Conservation (phyloP, 768 basidiomycete genomes). For the Mycena crocata region DNA sequence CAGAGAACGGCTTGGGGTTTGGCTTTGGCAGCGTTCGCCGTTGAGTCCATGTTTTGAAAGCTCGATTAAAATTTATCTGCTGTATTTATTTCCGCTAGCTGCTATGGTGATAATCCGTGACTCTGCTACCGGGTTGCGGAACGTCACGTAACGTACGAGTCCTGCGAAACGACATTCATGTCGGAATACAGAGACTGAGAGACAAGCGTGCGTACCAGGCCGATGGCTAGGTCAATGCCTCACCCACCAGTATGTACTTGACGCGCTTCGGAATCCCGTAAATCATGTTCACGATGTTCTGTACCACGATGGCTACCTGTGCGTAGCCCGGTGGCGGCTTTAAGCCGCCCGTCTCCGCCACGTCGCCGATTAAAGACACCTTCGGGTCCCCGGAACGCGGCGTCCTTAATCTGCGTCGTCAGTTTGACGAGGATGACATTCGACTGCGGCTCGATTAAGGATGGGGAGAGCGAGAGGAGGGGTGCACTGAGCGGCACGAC, state of each 20-base stretch:
- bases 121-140: conserved; percentile 35
- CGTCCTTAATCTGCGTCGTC: conserved; percentile 40
- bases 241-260: conserved; percentile 44
- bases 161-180: conserved; percentile 34
- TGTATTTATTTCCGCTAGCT: background rate
- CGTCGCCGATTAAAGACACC: conserved; percentile 60
- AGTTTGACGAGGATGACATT: conserved; percentile 36
- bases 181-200: conserved; percentile 11
- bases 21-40: conserved; percentile 1
- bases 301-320: conserved; percentile 53
- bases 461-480: conserved; percentile 36
- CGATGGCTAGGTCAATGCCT: conserved; percentile 57
- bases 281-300: conserved; percentile 53
- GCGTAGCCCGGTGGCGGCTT: conserved; percentile 54
- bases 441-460: conserved; percentile 19
- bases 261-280: conserved; percentile 37
- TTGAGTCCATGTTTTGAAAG: background rate
- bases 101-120: conserved; percentile 23
- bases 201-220: conserved; percentile 43
- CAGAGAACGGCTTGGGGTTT: background rate
- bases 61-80: too few relatives aligned
- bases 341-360: conserved; percentile 59
- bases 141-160: conserved; percentile 36
- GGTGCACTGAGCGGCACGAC: conserved; percentile 42
- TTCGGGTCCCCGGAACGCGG: conserved; percentile 46